Percentiles rank a stretch among this genome's conserved stretches.
Evolutionary conservation across 2,329 filamentous ascomycete species (phyloP).

Genomic region (Emergomyces africanus): DNA sequence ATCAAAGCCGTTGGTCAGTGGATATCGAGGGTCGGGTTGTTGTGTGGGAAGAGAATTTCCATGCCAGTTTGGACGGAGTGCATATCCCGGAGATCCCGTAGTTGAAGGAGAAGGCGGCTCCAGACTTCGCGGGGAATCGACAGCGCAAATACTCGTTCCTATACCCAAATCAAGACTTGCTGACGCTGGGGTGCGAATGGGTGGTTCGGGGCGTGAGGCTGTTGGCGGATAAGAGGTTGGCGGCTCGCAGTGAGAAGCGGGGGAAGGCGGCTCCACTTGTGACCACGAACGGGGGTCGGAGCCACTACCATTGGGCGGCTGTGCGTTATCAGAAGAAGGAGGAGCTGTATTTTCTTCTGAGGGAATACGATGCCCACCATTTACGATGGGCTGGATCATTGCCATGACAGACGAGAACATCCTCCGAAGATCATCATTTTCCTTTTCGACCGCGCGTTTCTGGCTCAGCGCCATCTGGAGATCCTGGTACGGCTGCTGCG

Average conservation of each 20-base stretch:
- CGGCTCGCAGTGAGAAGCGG: conserved; percentile 7
- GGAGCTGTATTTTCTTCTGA: neutral
- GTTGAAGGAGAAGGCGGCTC: conserved; percentile 31
- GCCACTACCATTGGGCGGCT: neutral
- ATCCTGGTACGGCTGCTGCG: conserved; percentile 71
- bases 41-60: conserved; percentile 3
- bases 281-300: neutral
- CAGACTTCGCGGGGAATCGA: conserved; percentile 22
- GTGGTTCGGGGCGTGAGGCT: neutral
- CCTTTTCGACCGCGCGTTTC: conserved; percentile 63
- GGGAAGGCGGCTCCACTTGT: conserved; percentile 5
- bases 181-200: conserved; percentile 5
- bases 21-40: conserved; percentile 13
- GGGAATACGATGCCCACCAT: neutral
- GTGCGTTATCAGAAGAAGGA: neutral
- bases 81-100: conserved; percentile 1
- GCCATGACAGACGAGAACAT: conserved; percentile 53
- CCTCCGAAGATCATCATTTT: conserved; percentile 66
- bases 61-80: conserved; percentile 3
- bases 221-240: conserved; percentile 2
- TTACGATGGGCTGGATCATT: conserved; percentile 34
- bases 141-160: conserved; percentile 1
- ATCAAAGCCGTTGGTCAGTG: conserved; percentile 30
- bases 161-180: conserved; percentile 6
- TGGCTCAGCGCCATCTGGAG: conserved; percentile 61